A percentile compares a stretch with the other conserved stretches of the same genome.
Conservation (phyloP, 129 eudicot species). For the Centaurea solstitialis region DNA sequence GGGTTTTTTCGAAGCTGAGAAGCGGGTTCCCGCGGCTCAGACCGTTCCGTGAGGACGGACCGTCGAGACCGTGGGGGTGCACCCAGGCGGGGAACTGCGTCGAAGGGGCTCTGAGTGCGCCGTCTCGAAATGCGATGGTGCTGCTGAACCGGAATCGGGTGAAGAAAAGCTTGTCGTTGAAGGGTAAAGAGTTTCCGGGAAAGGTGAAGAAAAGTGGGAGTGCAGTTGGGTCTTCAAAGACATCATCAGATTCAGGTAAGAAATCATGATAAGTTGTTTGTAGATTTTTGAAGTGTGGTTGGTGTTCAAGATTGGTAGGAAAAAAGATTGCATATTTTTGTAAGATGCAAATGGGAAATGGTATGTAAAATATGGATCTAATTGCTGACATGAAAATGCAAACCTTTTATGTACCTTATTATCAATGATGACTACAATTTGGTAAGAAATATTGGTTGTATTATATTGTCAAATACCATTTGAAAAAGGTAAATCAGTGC, state of each 20-base stretch:
- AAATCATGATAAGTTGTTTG: conserved; percentile 36
- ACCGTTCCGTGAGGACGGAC: conserved; percentile 54
- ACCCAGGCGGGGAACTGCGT: conserved; percentile 67
- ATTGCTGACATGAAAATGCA: conserved; percentile 26
- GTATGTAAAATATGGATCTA: conserved; percentile 29
- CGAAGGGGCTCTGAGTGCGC: conserved; percentile 74
- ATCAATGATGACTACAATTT: neutral
- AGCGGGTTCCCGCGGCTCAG: conserved; percentile 48
- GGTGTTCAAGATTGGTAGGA: neutral
- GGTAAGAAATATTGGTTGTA: neutral
- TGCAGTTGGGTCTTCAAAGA: conserved; percentile 54
- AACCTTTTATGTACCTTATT: conserved; percentile 4
- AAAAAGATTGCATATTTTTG: conserved; percentile 10
- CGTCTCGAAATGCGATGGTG: conserved; percentile 55
- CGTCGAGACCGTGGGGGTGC: conserved; percentile 66
- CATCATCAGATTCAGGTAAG: conserved; percentile 43
- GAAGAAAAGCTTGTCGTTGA: conserved; percentile 56
- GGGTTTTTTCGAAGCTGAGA: conserved; percentile 48
- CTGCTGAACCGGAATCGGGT: conserved; percentile 48
- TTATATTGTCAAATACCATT: no score
- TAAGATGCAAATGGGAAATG: conserved; percentile 19
- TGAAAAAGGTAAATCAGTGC: no score
- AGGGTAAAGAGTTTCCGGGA: conserved; percentile 59
- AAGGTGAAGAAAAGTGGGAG: conserved; percentile 61
- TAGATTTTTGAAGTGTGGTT: neutral